phyloP scores from a whole-genome alignment of 495 filamentous ascomycete genomes.

The Penicillium psychrofluorescens region DNA sequence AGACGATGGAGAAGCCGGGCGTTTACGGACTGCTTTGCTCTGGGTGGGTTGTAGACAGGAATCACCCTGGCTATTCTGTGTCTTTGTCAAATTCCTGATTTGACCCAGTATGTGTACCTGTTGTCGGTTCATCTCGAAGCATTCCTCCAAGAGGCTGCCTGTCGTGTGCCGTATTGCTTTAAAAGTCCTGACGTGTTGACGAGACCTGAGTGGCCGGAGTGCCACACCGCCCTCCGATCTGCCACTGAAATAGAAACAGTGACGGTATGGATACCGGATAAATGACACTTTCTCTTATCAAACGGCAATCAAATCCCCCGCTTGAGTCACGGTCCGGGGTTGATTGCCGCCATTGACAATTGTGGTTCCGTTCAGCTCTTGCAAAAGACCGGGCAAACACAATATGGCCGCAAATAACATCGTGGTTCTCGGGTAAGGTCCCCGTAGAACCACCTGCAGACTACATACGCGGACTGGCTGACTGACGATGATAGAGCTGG shows the following conservation, averaged over 20 bases:
- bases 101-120: too few relatives aligned
- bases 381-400: background rate
- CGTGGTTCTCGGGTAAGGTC: conserved; percentile 55
- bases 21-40: too few relatives aligned
- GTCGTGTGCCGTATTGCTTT: too few relatives aligned
- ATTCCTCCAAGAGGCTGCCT: too few relatives aligned
- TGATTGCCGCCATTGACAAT: too few relatives aligned
- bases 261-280: background rate
- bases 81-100: too few relatives aligned
- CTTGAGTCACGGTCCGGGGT: background rate
- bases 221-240: background rate
- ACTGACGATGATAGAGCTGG: conserved; percentile 58
- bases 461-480: conserved; percentile 5
- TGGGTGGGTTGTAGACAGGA: too few relatives aligned
- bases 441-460: background rate
- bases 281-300: background rate
- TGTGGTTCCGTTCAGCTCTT: too few relatives aligned
- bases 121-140: too few relatives aligned
- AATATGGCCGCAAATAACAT: conserved; percentile 44
- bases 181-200: background rate
- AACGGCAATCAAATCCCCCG: background rate
- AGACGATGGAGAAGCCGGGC: too few relatives aligned
- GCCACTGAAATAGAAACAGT: background rate
- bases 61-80: too few relatives aligned
- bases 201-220: background rate